Percentiles rank a stretch among this genome's conserved stretches.
Evolutionary conservation across 345 rosid genomes (phyloP).

Genomic region (Excoecaria agallocha): DNA sequence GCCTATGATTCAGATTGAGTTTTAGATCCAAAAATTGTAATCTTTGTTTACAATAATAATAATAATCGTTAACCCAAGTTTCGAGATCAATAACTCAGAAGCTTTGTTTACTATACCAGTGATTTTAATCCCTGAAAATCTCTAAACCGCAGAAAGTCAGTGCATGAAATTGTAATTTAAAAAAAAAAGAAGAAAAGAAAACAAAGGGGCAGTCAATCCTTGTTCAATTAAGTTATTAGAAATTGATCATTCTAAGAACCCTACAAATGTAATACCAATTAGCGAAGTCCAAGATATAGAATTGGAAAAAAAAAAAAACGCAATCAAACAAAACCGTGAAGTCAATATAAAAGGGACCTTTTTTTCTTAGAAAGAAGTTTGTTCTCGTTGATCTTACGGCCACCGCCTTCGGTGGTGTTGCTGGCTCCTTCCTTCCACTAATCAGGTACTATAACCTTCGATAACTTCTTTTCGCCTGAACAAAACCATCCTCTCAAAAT

Average conservation of each 20-base stretch:
- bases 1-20: neutral
- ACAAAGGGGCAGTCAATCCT: no score
- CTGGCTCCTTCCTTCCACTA: slow-evolving; percentile 99
- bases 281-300: neutral
- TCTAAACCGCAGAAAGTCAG: no score
- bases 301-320: neutral
- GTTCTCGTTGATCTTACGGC: slow-evolving; percentile 96
- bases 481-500: neutral
- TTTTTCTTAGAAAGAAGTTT: slow-evolving; percentile 90
- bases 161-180: no score
- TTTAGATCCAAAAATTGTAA: neutral
- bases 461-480: slow-evolving; percentile 88
- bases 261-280: neutral
- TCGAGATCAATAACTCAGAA: neutral
- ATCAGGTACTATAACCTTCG: slow-evolving; percentile 96
- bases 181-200: no score
- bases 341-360: slow-evolving; percentile 35
- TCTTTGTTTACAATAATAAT: neutral
- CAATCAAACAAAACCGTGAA: neutral
- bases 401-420: slow-evolving; percentile 88
- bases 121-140: no score
- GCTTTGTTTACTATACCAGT: neutral
- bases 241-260: neutral
- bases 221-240: neutral
- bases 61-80: neutral